Percentiles rank a stretch among this genome's conserved stretches.
Evolutionary conservation across 2,329 filamentous ascomycete species (phyloP).

Genomic region (Penicillium sp.): DNA sequence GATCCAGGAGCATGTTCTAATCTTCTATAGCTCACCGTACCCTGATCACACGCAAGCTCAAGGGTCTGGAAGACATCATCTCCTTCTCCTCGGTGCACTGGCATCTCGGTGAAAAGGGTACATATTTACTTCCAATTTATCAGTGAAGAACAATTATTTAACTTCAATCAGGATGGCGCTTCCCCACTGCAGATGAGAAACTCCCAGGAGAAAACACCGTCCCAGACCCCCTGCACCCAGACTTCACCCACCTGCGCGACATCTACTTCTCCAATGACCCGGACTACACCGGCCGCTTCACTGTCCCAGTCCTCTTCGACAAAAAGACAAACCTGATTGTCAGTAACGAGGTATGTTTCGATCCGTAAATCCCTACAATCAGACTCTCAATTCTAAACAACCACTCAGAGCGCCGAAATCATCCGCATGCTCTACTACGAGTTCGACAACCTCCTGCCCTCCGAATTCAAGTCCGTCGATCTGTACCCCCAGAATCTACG

Average conservation of each 20-base stretch:
- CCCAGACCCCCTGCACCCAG: constrained; percentile 60
- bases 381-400: constrained; percentile 1
- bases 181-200: constrained; percentile 64
- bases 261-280: constrained; percentile 75
- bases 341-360: constrained; percentile 68
- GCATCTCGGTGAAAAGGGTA: constrained; percentile 71
- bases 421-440: constrained; percentile 82
- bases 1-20: constrained; percentile 4
- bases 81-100: constrained; percentile 82
- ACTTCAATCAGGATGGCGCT: constrained; percentile 68
- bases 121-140: background rate
- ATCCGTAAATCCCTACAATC: background rate
- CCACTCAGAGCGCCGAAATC: constrained; percentile 67
- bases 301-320: constrained; percentile 79
- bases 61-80: constrained; percentile 85
- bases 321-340: constrained; percentile 71
- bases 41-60: constrained; percentile 83
- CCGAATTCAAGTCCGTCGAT: constrained; percentile 59
- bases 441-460: constrained; percentile 70
- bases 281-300: constrained; percentile 75
- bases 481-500: constrained; percentile 67
- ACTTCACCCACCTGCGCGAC: constrained; percentile 70
- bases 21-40: constrained; percentile 67
- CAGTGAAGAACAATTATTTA: background rate
- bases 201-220: constrained; percentile 55